Evolutionary conservation across 495 filamentous ascomycete genomes (phyloP).

Genomic region (Neurospora terricola): DNA sequence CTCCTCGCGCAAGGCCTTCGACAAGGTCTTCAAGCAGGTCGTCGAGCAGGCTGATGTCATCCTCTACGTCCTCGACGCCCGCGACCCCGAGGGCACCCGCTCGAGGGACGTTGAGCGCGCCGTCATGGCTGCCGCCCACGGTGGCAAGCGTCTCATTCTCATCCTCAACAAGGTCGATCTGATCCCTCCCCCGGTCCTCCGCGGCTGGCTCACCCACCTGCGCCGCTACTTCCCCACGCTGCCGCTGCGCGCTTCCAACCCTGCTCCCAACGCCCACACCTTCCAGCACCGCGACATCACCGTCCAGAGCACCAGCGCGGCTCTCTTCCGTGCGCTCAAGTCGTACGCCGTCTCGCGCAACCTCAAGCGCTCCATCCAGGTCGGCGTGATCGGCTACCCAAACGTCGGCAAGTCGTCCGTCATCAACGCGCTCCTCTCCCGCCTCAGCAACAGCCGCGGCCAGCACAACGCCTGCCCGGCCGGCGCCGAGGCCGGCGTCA

Average conservation of each 20-base stretch:
- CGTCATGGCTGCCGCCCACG: slow-evolving; percentile 74
- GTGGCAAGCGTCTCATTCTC: slow-evolving; percentile 82
- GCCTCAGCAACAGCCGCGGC: slow-evolving; percentile 54
- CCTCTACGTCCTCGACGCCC: slow-evolving; percentile 88
- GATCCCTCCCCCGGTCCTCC: slow-evolving; percentile 69
- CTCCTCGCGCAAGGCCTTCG: slow-evolving; percentile 71
- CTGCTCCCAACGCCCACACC: slow-evolving; percentile 75
- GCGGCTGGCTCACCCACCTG: slow-evolving; percentile 75
- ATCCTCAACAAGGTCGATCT: slow-evolving; percentile 97
- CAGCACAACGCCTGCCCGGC: slow-evolving; percentile 63
- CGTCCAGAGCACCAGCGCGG: slow-evolving; percentile 73
- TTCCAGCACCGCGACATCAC: slow-evolving; percentile 89
- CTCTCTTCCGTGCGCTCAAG: slow-evolving; percentile 86
- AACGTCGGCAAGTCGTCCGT: slow-evolving; percentile 97
- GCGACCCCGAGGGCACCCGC: slow-evolving; percentile 83
- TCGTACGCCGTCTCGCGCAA: slow-evolving; percentile 75
- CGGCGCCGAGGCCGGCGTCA: slow-evolving; percentile 89
- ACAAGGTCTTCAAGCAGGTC: slow-evolving; percentile 96
- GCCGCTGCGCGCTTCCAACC: slow-evolving; percentile 75
- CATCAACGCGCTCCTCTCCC: slow-evolving; percentile 84
- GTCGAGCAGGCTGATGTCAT: slow-evolving; percentile 81
- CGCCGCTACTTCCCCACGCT: slow-evolving; percentile 88
- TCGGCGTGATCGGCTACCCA: slow-evolving; percentile 92
- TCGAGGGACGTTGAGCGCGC: slow-evolving; percentile 83
- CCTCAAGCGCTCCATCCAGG: slow-evolving; percentile 79